Percentiles rank a stretch among this genome's conserved stretches.
These are phyloP conservation scores for Tetragonia tetragonoides DNA, from an alignment of 148 eudicot species.

Conservation along the genomic window DNA sequence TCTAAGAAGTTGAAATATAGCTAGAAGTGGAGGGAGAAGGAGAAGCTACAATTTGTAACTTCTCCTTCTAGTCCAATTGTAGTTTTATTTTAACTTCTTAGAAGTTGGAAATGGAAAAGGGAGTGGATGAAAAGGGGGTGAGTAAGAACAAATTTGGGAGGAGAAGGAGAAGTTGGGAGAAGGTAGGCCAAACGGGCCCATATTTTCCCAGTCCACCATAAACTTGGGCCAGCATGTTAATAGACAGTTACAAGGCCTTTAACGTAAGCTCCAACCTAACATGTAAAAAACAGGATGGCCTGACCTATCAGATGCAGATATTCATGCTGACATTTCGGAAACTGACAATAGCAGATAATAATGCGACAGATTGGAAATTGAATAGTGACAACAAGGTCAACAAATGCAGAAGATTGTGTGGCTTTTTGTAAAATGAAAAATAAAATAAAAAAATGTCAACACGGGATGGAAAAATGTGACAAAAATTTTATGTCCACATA, in stretches of 20 bases:
- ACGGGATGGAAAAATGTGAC: neutral
- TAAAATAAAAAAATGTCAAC: neutral
- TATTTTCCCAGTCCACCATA: neutral
- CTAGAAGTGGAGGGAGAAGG: too few relatives aligned
- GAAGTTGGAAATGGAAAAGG: too few relatives aligned
- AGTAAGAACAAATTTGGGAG: too few relatives aligned
- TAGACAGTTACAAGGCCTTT: neutral
- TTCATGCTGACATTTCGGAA: neutral
- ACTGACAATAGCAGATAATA: neutral
- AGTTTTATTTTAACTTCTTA: too few relatives aligned
- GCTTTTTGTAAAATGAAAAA: neutral
- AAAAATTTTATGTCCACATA: conserved; percentile 15
- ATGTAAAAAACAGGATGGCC: neutral
- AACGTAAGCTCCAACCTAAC: neutral
- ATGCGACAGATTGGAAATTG: neutral
- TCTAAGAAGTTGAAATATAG: too few relatives aligned
- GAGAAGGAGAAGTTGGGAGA: too few relatives aligned
- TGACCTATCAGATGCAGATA: neutral
- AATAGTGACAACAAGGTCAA: neutral
- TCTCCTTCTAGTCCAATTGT: too few relatives aligned
- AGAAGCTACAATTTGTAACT: too few relatives aligned
- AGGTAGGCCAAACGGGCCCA: too few relatives aligned
- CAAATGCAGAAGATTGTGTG: neutral
- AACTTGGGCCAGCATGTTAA: neutral
- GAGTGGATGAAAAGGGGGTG: too few relatives aligned